Base-by-base conservation (phyloP, 73 alveolate genomes). In the Paramecium tetraurelia region DNA sequence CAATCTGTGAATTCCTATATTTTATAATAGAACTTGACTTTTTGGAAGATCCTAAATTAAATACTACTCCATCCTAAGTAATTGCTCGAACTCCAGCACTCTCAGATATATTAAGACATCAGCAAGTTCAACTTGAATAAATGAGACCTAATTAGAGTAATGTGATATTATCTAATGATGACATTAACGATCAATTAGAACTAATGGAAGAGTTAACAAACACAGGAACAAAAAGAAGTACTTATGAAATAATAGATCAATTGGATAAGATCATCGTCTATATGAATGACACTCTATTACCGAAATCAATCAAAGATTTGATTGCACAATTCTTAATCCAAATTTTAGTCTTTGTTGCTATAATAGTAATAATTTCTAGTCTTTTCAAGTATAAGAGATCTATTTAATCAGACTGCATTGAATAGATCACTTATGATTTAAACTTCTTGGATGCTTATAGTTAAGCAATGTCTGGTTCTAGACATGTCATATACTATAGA, bases 401-500 rank as follows among this genome's bases (percentile, higher is more conserved):
- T 7, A 63, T 63, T 31, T 27, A 63, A 63, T 63, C 84, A 27
- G 84, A 33, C 4, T 63, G 84, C 9, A 63, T 63, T 27, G 41
- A 63, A 63, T 33, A 72, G 18, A 72, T 33, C 8, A 72, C 57
- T 72, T 72, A 16, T 31, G 86, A 72, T 72, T 36, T 72, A 72
- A 40, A 72, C 5, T 72, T 36, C 40, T 72, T 72, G 24, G 86
- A 72, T 72, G 86, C 59, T 16, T 72, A 72, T 72, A 36, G 59
- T 72, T 31, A 72, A 72, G 20, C 59, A 29, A 36, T 72, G 59
- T 12, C 59, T 36, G 86, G 86, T 16, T 33, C 86, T 72, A 33
- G 86, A 35, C 86, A 40, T 72, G 59, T 72, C 27, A 72, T 72
- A 10, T 72, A 72, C 27, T 72, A 72, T 72, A 72, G 86, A 72